Percentiles rank a stretch among this genome's conserved stretches.
These are phyloP conservation scores for Colletotrichum brevisporum DNA, from an alignment of 2,329 filamentous ascomycete genomes.

Conservation along the genomic window DNA sequence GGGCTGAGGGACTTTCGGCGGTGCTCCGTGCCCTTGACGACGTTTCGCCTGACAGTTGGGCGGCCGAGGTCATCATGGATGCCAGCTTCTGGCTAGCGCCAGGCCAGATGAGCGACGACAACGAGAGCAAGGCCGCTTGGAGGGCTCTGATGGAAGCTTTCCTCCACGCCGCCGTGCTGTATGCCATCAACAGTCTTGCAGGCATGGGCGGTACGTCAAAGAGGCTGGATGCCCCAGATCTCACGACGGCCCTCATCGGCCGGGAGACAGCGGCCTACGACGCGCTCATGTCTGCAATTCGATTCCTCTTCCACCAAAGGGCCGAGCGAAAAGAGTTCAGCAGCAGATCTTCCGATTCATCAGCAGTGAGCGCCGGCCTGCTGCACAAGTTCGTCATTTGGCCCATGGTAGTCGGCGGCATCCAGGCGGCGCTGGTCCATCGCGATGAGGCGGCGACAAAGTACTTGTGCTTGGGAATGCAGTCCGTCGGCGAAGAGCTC, in stretches of 20 bases:
- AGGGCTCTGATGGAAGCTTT: constrained; percentile 14
- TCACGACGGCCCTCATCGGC: accelerated
- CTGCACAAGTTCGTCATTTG: constrained; percentile 27
- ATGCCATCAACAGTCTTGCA: constrained; percentile 24
- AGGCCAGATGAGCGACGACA: background rate
- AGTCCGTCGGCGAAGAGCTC: constrained; percentile 18
- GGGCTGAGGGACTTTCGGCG: background rate
- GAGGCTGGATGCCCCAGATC: background rate
- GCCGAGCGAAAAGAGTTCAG: background rate
- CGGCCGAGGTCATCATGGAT: background rate
- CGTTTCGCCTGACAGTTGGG: constrained; percentile 4
- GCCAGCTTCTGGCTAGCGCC: constrained; percentile 1
- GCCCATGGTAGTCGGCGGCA: constrained; percentile 26
- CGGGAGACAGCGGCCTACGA: background rate
- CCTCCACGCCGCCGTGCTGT: background rate
- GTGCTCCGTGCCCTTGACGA: background rate
- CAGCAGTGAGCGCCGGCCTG: constrained; percentile 15
- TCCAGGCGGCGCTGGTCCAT: constrained; percentile 15
- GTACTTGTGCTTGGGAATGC: constrained; percentile 21
- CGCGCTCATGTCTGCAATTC: background rate
- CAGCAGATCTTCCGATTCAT: background rate
- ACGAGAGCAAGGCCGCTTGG: background rate
- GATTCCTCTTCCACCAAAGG: constrained; percentile 21
- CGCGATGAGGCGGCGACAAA: background rate
- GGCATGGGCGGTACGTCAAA: background rate